Evolutionary conservation across 2,329 filamentous ascomycete genomes (phyloP).

Genomic region (Didymella arachidicola): DNA sequence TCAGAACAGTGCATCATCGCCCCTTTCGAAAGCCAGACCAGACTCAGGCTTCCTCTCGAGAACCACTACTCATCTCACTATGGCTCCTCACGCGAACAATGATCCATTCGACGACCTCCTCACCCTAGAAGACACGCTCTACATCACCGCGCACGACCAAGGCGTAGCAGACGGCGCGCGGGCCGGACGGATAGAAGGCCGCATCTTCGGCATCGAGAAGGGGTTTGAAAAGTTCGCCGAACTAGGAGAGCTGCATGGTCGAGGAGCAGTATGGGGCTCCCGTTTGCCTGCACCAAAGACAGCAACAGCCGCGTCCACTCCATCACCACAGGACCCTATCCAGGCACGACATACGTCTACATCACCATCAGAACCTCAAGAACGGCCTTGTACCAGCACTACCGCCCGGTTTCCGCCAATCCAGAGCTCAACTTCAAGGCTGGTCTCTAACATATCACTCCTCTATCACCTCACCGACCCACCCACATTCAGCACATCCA

Average conservation of each 20-base stretch:
- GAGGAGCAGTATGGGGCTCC: slow-evolving; percentile 83
- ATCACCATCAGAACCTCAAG: not conserved
- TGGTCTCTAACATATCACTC: slow-evolving; percentile 78
- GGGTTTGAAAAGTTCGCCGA: slow-evolving; percentile 92
- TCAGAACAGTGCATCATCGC: too few relatives aligned
- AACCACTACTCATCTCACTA: not conserved
- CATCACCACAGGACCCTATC: not conserved
- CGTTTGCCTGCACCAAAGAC: slow-evolving; percentile 59
- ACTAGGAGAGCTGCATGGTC: slow-evolving; percentile 79
- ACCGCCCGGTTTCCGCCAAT: not conserved
- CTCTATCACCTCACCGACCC: slow-evolving; percentile 82
- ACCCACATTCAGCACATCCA: slow-evolving; percentile 77
- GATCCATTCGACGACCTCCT: slow-evolving; percentile 66
- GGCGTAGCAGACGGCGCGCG: slow-evolving; percentile 77
- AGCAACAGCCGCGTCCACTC: not conserved
- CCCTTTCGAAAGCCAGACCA: too few relatives aligned
- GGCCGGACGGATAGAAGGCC: slow-evolving; percentile 85
- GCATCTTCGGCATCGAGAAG: slow-evolving; percentile 87
- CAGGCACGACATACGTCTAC: not conserved
- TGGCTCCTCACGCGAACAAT: slow-evolving; percentile 17
- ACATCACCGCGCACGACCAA: slow-evolving; percentile 79
- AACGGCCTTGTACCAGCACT: not conserved
- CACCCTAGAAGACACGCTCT: slow-evolving; percentile 73
- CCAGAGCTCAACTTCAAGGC: slow-evolving; percentile 55
- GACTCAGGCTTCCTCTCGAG: too few relatives aligned